phyloP scores from a whole-genome alignment of 306 rosid species.

The Fragaria nilgerrensis region DNA sequence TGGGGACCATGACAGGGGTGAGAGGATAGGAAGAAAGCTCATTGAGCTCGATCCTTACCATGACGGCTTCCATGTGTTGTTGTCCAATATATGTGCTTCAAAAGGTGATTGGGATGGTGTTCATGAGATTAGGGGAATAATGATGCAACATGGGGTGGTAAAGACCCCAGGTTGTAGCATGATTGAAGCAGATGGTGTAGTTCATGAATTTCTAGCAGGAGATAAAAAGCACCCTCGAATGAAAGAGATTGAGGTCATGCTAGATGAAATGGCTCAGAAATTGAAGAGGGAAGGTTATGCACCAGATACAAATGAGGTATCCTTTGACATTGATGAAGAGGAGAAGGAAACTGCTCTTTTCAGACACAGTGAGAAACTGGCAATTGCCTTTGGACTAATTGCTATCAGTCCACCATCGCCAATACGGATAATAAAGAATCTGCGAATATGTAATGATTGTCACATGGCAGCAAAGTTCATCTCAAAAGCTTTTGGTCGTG shows the following conservation, averaged over 20 bases:
- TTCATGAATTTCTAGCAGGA: conserved; percentile 75
- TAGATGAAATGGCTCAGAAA: conserved; percentile 57
- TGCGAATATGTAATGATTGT: conserved; percentile 83
- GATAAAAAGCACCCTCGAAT: conserved; percentile 62
- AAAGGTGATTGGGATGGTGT: conserved; percentile 73
- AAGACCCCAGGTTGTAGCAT: conserved; percentile 82
- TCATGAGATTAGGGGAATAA: conserved; percentile 58
- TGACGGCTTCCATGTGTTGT: conserved; percentile 68
- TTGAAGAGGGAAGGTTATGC: conserved; percentile 69
- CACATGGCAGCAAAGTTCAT: conserved; percentile 62
- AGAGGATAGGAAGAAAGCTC: conserved; percentile 73
- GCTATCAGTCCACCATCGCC: conserved; percentile 51
- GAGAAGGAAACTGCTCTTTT: conserved; percentile 69
- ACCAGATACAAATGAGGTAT: conserved; percentile 63
- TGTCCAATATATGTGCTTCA: conserved; percentile 82
- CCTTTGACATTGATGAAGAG: conserved; percentile 73
- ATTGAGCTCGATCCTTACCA: conserved; percentile 75
- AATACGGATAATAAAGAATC: conserved; percentile 66
- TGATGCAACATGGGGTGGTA: conserved; percentile 62
- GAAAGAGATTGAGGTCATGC: conserved; percentile 56
- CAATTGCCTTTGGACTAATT: conserved; percentile 76
- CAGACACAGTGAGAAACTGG: conserved; percentile 79
- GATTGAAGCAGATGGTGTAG: conserved; percentile 67
- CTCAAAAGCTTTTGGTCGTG: conserved; percentile 58
- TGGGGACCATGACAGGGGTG: conserved; percentile 60